Base-by-base conservation (phyloP, 2,329 filamentous ascomycete species). In the Rhynchosporium agropyri region DNA sequence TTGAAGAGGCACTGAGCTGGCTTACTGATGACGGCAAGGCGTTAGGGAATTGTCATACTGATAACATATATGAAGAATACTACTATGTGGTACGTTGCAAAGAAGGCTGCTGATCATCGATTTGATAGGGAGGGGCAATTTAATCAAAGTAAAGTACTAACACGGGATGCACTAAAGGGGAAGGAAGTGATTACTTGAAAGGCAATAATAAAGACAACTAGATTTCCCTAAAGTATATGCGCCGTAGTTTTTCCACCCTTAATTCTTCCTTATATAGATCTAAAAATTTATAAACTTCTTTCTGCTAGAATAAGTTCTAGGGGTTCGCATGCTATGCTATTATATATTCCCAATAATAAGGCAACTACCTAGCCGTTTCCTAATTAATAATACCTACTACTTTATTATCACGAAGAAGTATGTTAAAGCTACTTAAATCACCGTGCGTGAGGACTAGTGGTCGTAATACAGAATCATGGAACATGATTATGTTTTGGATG, bases 351-450 rank as follows among this genome's bases (percentile, higher is more conserved):
- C 75, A 79, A 66, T 78, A 78, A 26, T 61, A 71, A 29, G 75
- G 76, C 65, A 76, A 76, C 76, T 74, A 78, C 38, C 76, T 75
- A 26, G 75, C 70, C 50, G 62, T 74, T 61, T 78, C 77, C 77
- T 76, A 79, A 70, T 78, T 76, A 58, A 80, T 72, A 20, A 80
- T 75, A 3, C 75, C 80, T 48, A 73, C 72, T 15, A 81, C 72
- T 7, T 75, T 70, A 15, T 76, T 76, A 2, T 74, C 76, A 1
- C 71, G 64, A 36, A 54, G 54, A 4, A 82, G 62, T 36, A 83
- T 79, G 60, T 83, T 83, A 3, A 77, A 66, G 3, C 75, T 76
- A 10, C 73, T 74, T 9, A 85, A 74, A 69, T 85, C 82, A 2
- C 78, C 78, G 72, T 85, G 81, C 1, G 65, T 77, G 72, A 68